phyloP scores from a whole-genome alignment of 805 yeast genomes.

The Nakazawaea pomicola region DNA sequence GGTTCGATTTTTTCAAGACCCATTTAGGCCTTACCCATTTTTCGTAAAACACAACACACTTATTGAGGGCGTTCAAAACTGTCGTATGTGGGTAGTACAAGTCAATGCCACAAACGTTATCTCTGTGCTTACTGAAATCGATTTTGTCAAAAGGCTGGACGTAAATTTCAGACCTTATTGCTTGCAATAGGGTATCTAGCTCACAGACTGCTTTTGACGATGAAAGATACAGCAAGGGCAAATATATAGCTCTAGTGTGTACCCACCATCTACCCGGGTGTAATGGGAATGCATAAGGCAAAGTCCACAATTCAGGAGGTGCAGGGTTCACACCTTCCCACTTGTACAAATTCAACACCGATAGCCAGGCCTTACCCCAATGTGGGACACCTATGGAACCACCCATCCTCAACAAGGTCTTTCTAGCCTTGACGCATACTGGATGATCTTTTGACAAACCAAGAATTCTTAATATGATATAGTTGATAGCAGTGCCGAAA shows the following conservation, averaged over 20 bases:
- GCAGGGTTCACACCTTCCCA: slow-evolving; percentile 99
- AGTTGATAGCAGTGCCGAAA: slow-evolving; percentile 89
- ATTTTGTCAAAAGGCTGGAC: slow-evolving; percentile 57
- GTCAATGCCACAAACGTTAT: slow-evolving; percentile 87
- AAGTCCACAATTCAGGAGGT: slow-evolving; percentile 89
- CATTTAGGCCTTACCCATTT: slow-evolving; percentile 70
- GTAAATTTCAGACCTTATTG: slow-evolving; percentile 79
- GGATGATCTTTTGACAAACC: slow-evolving; percentile 75
- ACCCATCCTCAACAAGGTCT: slow-evolving; percentile 65
- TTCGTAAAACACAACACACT: slow-evolving; percentile 59
- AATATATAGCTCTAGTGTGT: slow-evolving; percentile 88
- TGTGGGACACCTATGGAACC: slow-evolving; percentile 92
- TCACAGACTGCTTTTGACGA: slow-evolving; percentile 50
- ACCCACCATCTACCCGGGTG: slow-evolving; percentile 99
- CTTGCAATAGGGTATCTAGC: slow-evolving; percentile 56
- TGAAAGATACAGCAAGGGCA: slow-evolving; percentile 80
- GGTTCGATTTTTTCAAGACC: slow-evolving; percentile 49
- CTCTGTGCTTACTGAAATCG: slow-evolving; percentile 66
- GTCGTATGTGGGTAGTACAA: slow-evolving; percentile 88
- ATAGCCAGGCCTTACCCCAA: slow-evolving; percentile 96
- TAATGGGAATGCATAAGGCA: slow-evolving; percentile 76
- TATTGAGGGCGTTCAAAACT: slow-evolving; percentile 58
- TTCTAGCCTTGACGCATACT: slow-evolving; percentile 71
- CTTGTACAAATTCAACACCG: slow-evolving; percentile 71
- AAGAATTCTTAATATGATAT: slow-evolving; percentile 71